Percentiles rank a stretch among this genome's conserved stretches.
phyloP scores from a whole-genome alignment of 2,329 filamentous ascomycete species.

The Fusarium liriodendri region DNA sequence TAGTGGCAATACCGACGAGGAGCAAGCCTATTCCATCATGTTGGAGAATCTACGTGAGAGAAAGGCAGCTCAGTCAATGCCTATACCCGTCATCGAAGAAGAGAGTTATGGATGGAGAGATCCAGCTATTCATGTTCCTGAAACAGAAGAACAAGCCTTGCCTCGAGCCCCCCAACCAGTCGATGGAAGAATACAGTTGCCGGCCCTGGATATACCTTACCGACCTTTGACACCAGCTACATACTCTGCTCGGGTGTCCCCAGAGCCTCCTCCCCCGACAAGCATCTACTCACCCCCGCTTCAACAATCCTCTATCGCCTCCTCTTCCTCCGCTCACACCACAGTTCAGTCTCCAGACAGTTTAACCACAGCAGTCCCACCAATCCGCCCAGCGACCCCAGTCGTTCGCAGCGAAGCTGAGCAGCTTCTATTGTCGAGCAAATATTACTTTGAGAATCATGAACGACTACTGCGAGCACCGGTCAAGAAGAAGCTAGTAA shows the following conservation, averaged over 20 bases:
- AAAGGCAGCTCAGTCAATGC: background rate
- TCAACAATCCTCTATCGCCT: background rate
- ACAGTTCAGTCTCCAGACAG: background rate
- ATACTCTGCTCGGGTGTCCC: background rate
- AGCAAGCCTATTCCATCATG: constrained; percentile 5
- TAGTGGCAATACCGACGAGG: background rate
- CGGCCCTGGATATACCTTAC: background rate
- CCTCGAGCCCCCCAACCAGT: too few species aligned
- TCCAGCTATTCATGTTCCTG: background rate
- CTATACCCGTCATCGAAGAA: background rate
- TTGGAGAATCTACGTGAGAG: background rate
- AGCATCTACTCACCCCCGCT: background rate
- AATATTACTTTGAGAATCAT: background rate
- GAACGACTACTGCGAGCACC: background rate
- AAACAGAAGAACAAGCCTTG: background rate
- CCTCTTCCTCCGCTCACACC: background rate
- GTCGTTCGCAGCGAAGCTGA: background rate
- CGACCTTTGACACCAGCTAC: background rate
- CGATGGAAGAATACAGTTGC: too few species aligned
- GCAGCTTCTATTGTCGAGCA: background rate
- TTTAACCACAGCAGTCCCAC: background rate
- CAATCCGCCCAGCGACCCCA: background rate
- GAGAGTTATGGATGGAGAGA: background rate
- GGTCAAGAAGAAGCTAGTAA: background rate
- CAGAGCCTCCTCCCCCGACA: background rate